Conservation (phyloP, 345 rosid genomes). For the Syzygium oleosum region DNA sequence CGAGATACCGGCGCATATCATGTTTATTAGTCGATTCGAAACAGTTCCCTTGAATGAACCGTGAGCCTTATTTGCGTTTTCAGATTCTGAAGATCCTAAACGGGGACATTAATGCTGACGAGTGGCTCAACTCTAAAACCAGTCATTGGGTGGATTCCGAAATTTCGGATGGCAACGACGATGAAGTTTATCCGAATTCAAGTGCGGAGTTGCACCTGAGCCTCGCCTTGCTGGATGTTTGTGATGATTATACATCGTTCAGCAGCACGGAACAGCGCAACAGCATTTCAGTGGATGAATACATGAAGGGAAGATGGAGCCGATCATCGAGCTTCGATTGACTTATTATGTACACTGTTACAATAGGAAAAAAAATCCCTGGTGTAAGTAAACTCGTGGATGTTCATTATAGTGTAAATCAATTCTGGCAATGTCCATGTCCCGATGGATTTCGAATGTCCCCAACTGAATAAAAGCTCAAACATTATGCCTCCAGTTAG, state of each 20-base stretch:
- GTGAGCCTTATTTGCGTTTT: background rate
- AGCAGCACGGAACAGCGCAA: slow-evolving; percentile 57
- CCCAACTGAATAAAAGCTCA: background rate
- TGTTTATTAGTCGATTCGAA: background rate
- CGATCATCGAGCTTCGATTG: slow-evolving; percentile 54
- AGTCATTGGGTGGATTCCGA: slow-evolving; percentile 12
- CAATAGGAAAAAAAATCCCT: background rate
- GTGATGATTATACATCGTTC: slow-evolving; percentile 51
- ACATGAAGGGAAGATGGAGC: slow-evolving; percentile 54
- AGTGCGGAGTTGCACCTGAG: slow-evolving; percentile 50
- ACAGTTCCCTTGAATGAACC: background rate
- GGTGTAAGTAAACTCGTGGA: background rate
- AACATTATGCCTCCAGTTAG: background rate
- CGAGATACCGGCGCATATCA: background rate
- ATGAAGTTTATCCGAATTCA: slow-evolving; percentile 77
- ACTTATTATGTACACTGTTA: background rate
- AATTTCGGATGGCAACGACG: slow-evolving; percentile 42
- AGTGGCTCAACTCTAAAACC: slow-evolving; percentile 6
- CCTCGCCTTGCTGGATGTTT: slow-evolving; percentile 66
- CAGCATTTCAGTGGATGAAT: slow-evolving; percentile 35
- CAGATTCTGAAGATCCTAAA: slow-evolving; percentile 57
- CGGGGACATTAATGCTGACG: slow-evolving; percentile 35
- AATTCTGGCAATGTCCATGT: background rate
- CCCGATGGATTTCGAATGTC: background rate
- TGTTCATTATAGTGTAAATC: background rate